Base-by-base conservation (phyloP, 805 yeast species). In the Lachancea fermentati region DNA sequence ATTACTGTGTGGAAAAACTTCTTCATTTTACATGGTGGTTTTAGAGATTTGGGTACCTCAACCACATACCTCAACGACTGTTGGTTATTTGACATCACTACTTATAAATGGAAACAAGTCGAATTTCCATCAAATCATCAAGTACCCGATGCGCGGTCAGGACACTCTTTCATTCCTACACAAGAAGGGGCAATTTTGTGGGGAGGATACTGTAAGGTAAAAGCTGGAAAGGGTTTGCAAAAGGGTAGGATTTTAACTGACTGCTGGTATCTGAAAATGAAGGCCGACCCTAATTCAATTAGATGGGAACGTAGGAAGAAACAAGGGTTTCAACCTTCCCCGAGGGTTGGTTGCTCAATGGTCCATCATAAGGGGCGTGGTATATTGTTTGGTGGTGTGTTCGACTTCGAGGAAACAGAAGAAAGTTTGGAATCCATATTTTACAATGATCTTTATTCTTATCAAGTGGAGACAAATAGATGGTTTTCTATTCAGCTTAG, bases 151-250 rank as follows among this genome's bases (percentile, higher is more conserved):
- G 81, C 96, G 1, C 72, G 98, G 48, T 84, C 95, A 0, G 97
- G 97, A 1, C 97, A 91, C 60, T 85, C 95, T 1, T 71, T 91
- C 34, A 69, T 91, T 32, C 84, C 96, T 2, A 66, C 71, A 14
- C 75, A 76, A 2, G 95, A 85, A 13, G 97, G 97, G 32, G 89
- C 87, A 1, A 73, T 86, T 1, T 48, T 89, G 1, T 86, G 84
- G 73, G 98, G 98, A 49, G 98, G 98, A 11, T 91, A 91, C 57
- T 79, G 93, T 55, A 91, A 89, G 63, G 88, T 86, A 17, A 89
- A 89, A 61, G 95, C 95, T 8, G 80, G 79, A 28, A 85, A 84
- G 58, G 95, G 95, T 29, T 68, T 81, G 41, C 95, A 85, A 53
- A 87, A 87, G 66, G 97, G 98, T 37, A 91, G 91, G 54, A 85